Percentiles rank a stretch among this genome's conserved stretches.
phyloP scores from a whole-genome alignment of 805 yeast species.

The Kurtzmaniella fragi region DNA sequence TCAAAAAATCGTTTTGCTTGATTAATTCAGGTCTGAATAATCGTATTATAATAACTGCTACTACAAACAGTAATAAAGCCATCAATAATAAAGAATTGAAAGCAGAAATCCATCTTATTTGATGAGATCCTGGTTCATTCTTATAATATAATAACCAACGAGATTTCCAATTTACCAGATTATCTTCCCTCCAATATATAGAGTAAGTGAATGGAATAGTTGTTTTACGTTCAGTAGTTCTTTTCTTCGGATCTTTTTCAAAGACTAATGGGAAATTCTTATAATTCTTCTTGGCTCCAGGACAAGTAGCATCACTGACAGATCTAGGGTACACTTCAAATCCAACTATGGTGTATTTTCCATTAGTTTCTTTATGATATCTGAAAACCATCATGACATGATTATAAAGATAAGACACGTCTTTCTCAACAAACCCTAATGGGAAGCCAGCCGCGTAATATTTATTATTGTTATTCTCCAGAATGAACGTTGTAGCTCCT shows the following conservation, averaged over 20 bases:
- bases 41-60: conserved; percentile 57
- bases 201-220: conserved; percentile 77
- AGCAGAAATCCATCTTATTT: conserved; percentile 75
- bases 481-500: conserved; percentile 78
- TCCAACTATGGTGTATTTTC: conserved; percentile 65
- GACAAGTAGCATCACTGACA: conserved; percentile 62
- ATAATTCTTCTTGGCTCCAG: conserved; percentile 63
- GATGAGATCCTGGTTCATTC: conserved; percentile 41
- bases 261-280: conserved; percentile 51
- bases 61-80: conserved; percentile 55
- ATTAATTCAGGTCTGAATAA: conserved; percentile 50
- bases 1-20: not conserved
- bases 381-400: conserved; percentile 80
- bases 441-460: conserved; percentile 88
- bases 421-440: conserved; percentile 60
- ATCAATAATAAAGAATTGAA: conserved; percentile 67
- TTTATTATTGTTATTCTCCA: conserved; percentile 51
- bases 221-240: conserved; percentile 23
- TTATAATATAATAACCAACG: conserved; percentile 73
- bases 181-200: conserved; percentile 84
- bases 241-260: conserved; percentile 16
- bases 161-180: conserved; percentile 54
- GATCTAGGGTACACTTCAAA: conserved; percentile 88
- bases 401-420: conserved; percentile 58
- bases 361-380: conserved; percentile 47